phyloP scores from a whole-genome alignment of 306 rosid species.

The Prunus mira region DNA sequence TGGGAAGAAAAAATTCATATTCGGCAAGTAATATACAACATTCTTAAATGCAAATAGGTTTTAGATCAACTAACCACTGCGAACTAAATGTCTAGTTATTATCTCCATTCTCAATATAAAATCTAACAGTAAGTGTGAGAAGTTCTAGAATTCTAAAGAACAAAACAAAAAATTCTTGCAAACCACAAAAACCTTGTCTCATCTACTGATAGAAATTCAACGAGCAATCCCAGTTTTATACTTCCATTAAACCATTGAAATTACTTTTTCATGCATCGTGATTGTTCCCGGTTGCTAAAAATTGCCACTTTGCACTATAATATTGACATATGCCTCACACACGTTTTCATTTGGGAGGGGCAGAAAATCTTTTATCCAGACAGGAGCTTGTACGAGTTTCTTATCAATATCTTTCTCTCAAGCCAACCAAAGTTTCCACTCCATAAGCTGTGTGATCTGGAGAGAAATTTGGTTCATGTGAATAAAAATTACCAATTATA shows the following conservation, averaged over 20 bases:
- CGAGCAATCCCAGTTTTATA: too few species aligned
- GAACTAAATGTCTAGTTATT: background rate
- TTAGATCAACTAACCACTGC: background rate
- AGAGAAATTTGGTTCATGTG: background rate
- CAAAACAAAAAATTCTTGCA: background rate
- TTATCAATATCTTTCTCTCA: background rate
- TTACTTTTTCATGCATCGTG: background rate
- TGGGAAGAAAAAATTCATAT: background rate
- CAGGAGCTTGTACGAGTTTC: background rate
- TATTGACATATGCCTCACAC: background rate
- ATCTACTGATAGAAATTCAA: too few species aligned
- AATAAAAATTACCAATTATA: background rate
- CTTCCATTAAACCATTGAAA: too few species aligned
- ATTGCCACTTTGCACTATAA: conserved; percentile 6
- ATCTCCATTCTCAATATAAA: background rate
- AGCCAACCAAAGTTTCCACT: background rate
- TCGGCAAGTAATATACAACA: background rate
- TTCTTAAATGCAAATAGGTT: background rate
- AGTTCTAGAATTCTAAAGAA: background rate
- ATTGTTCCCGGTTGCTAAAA: background rate
- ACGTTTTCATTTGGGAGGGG: background rate
- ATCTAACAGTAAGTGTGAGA: background rate
- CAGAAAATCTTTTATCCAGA: background rate
- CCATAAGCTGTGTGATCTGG: background rate
- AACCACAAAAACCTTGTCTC: background rate